Base-by-base conservation (phyloP, 2,329 filamentous ascomycete species). In the Alternaria alternata region DNA sequence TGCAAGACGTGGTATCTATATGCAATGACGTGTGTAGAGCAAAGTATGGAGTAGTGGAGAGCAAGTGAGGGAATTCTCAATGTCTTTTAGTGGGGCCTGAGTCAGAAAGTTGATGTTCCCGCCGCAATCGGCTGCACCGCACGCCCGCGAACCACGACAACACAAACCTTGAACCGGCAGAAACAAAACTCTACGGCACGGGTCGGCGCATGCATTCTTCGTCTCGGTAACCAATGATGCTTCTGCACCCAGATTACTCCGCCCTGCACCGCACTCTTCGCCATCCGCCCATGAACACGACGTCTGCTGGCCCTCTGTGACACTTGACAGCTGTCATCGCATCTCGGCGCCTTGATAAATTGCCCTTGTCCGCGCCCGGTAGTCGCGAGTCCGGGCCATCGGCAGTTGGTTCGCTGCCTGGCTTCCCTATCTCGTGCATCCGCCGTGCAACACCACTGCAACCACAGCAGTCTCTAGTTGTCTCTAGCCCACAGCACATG, bases 31-130 rank as follows among this genome's bases (percentile, higher is more conserved):
- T 55, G 57, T 59, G 54, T 32, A n/a, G 46, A n/a, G 63, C 46
- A 42, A 61, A 44, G 38, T 57, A 46, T 64, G 54, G 54, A 49
- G 49, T 28, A 41, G 53, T 59, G 49, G 54, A 53, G 54, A 49
- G n/a, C 12, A 14, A 3, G 34, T 63, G 60, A 51, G 59, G n/a
- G 49, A 58, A 55, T 51, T 64, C 48, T 54, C 34, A 51, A 36
- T 30, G 22, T 46, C 26, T 42, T 49, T 56, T 62, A 46, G 63
- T 62, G 58, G 61, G 65, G 63, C 39, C 43, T 63, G 63, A 63
- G 63, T 68, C 63, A 66, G 60, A 63, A 54, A 53, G 43, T 24
- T 41, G 26, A 48, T 52, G 39, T 41, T 53, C 43, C 39, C 51
- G 54, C 46, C 58, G 54, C 46, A 54, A 58, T 63, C 61, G 57